These are phyloP conservation scores for Blastobotrys persicus DNA, from an alignment of 1,139 yeast species.

Conservation along the genomic window DNA sequence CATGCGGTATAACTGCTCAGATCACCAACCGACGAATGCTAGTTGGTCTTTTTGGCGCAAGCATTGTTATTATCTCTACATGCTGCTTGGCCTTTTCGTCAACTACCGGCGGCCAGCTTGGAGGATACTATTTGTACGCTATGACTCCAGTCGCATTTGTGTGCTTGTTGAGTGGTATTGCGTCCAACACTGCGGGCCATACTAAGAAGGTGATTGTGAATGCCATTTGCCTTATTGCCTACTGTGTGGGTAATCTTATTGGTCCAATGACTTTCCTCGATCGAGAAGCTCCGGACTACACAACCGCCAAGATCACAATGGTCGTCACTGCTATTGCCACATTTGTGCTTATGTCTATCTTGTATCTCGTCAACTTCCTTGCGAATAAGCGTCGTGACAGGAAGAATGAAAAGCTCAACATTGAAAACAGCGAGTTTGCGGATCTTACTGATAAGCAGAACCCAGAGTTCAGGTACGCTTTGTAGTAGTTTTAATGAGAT, in stretches of 20 bases:
- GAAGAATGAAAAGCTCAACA: slow-evolving; percentile 26
- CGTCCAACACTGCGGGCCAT: slow-evolving; percentile 59
- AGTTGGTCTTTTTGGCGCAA: slow-evolving; percentile 41
- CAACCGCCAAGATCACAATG: slow-evolving; percentile 42
- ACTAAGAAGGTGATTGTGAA: slow-evolving; percentile 53
- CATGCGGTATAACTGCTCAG: slow-evolving; percentile 29
- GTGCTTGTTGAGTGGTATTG: slow-evolving; percentile 48
- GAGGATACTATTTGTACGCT: slow-evolving; percentile 42
- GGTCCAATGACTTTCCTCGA: slow-evolving; percentile 58
- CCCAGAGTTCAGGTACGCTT: slow-evolving; percentile 42
- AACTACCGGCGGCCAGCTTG: slow-evolving; percentile 37
- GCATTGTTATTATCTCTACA: slow-evolving; percentile 37
- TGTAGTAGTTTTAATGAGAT: no score
- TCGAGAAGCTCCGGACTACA: slow-evolving; percentile 51
- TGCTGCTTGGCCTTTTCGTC: slow-evolving; percentile 48
- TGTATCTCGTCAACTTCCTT: slow-evolving; percentile 35
- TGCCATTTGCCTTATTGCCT: slow-evolving; percentile 49
- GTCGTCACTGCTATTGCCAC: not conserved
- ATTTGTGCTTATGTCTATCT: not conserved
- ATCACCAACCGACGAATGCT: slow-evolving; percentile 38
- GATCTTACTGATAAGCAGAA: slow-evolving; percentile 70
- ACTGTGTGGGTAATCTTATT: slow-evolving; percentile 57
- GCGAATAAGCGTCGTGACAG: slow-evolving; percentile 40
- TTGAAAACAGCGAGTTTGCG: slow-evolving; percentile 50
- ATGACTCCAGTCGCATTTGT: slow-evolving; percentile 45